phyloP scores from a whole-genome alignment of 2,329 filamentous ascomycete species.

The Fusarium sp. region DNA sequence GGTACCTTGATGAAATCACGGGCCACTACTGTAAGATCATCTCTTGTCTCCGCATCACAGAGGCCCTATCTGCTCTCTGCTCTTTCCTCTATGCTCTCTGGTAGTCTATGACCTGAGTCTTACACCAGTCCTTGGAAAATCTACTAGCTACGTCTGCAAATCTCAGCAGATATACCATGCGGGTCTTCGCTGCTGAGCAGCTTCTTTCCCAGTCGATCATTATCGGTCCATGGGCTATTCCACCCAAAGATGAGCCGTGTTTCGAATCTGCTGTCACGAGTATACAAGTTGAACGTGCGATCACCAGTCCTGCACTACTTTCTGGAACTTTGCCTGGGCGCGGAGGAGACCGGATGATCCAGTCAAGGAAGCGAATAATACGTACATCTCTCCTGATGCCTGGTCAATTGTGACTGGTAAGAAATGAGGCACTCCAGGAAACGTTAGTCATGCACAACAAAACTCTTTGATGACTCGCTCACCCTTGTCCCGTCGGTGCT shows the following conservation, averaged over 20 bases:
- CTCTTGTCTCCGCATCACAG: background rate
- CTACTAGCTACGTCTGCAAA: constrained; percentile 40
- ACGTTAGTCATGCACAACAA: constrained; percentile 11
- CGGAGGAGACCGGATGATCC: constrained; percentile 49
- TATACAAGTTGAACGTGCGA: constrained; percentile 56
- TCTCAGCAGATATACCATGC: constrained; percentile 62
- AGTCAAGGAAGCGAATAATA: constrained; percentile 50
- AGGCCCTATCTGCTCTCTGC: background rate
- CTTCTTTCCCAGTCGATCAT: constrained; percentile 65
- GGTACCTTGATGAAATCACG: accelerated
- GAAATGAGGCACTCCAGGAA: constrained; percentile 66
- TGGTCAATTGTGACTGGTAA: constrained; percentile 64
- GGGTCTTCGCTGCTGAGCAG: constrained; percentile 55
- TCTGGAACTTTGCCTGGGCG: constrained; percentile 59
- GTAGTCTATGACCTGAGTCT: background rate
- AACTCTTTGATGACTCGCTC: background rate
- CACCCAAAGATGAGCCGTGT: constrained; percentile 59
- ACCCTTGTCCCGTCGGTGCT: background rate
- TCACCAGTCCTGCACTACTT: constrained; percentile 56
- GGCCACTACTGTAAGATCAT: accelerated
- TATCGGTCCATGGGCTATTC: constrained; percentile 66
- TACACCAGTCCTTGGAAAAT: background rate
- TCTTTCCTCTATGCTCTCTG: too few relatives aligned
- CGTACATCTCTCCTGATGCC: constrained; percentile 52
- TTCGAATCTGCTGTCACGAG: constrained; percentile 63